phyloP scores from a whole-genome alignment of 73 alveolate genomes.

The Paramecium tetraurelia region DNA sequence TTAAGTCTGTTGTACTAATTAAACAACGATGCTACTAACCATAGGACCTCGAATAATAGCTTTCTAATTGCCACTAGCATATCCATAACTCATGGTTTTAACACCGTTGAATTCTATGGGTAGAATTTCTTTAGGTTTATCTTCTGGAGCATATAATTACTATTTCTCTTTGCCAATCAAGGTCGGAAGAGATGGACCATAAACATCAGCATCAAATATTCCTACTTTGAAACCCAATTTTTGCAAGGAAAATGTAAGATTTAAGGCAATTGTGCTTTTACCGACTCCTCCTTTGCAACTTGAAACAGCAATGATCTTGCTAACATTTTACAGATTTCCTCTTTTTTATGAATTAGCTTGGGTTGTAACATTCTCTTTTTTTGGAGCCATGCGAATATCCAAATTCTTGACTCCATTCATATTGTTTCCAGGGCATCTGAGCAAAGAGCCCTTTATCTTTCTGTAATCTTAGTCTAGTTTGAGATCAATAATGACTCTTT shows the following conservation, averaged over 20 bases:
- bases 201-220: slow-evolving; percentile 88
- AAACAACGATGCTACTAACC: slow-evolving; percentile 80
- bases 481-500: slow-evolving; percentile 62
- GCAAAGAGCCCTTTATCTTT: slow-evolving; percentile 69
- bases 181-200: slow-evolving; percentile 93
- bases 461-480: slow-evolving; percentile 80
- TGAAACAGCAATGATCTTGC: slow-evolving; percentile 88
- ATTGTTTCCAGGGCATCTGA: slow-evolving; percentile 62
- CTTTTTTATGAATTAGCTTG: slow-evolving; percentile 35
- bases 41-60: slow-evolving; percentile 96
- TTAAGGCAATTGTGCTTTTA: slow-evolving; percentile 90
- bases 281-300: slow-evolving; percentile 97
- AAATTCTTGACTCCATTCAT: slow-evolving; percentile 75
- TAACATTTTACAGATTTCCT: slow-evolving; percentile 64
- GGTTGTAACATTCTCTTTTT: slow-evolving; percentile 11
- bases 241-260: slow-evolving; percentile 82
- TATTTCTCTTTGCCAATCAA: slow-evolving; percentile 71
- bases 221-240: slow-evolving; percentile 82
- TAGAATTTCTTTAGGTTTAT: slow-evolving; percentile 72
- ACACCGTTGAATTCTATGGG: slow-evolving; percentile 87
- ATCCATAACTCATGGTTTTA: slow-evolving; percentile 90
- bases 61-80: slow-evolving; percentile 70
- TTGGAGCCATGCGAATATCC: slow-evolving; percentile 77
- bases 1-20: slow-evolving; percentile 73
- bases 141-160: slow-evolving; percentile 69